Evolutionary conservation across 148 eudicot species (phyloP).

Genomic region (Cornus kousa): DNA sequence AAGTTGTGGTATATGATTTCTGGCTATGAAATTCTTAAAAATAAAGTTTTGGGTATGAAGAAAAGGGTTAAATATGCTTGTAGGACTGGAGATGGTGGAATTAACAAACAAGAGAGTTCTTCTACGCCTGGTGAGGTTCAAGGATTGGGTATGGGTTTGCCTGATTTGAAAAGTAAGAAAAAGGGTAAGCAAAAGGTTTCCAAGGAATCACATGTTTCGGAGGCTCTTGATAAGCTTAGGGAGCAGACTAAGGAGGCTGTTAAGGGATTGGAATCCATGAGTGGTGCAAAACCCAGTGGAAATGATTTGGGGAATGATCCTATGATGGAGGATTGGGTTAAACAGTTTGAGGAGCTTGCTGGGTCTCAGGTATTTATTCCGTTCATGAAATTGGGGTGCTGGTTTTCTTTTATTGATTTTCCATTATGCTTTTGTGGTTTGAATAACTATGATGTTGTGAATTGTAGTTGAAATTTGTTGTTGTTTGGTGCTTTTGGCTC

Average conservation of each 20-base stretch:
- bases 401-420: neutral
- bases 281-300: slow-evolving; percentile 38
- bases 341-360: slow-evolving; percentile 90
- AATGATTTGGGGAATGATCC: slow-evolving; percentile 47
- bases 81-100: slow-evolving; percentile 47
- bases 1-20: neutral
- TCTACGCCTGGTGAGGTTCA: slow-evolving; percentile 52
- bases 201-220: slow-evolving; percentile 71
- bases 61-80: slow-evolving; percentile 16
- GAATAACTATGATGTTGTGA: neutral
- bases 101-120: slow-evolving; percentile 35
- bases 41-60: neutral
- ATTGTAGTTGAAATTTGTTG: neutral
- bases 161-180: slow-evolving; percentile 78
- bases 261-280: slow-evolving; percentile 70
- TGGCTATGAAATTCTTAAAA: neutral
- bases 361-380: slow-evolving; percentile 60
- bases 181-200: slow-evolving; percentile 79
- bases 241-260: slow-evolving; percentile 92
- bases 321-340: slow-evolving; percentile 91
- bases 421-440: neutral
- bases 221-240: slow-evolving; percentile 87
- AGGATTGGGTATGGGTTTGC: slow-evolving; percentile 92
- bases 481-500: slow-evolving; percentile 1
- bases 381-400: neutral